A percentile compares a stretch with the other conserved stretches of the same genome.
Conservation (phyloP, 805 yeast species). For the Metschnikowia lochheadii region DNA sequence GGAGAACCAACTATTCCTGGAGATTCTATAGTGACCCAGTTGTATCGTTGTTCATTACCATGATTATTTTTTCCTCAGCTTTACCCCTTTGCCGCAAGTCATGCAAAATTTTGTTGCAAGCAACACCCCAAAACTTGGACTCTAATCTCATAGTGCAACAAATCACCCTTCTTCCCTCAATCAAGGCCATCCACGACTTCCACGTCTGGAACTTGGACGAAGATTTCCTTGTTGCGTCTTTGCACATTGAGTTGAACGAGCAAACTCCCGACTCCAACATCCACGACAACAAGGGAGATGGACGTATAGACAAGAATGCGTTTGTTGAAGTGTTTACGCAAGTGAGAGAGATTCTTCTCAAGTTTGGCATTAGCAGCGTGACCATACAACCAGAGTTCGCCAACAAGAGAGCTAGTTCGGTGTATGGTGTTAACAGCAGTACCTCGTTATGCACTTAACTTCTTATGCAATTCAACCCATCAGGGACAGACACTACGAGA, state of each 20-base stretch:
- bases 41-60: slow-evolving; percentile 79
- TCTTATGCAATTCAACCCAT: neutral
- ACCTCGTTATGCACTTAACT: slow-evolving; percentile 9
- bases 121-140: slow-evolving; percentile 81
- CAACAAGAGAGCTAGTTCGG: slow-evolving; percentile 11
- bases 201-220: slow-evolving; percentile 96
- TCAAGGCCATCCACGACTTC: slow-evolving; percentile 86
- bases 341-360: slow-evolving; percentile 75
- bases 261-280: slow-evolving; percentile 24
- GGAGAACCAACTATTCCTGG: slow-evolving; percentile 93
- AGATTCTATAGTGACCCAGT: slow-evolving; percentile 80
- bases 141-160: slow-evolving; percentile 70
- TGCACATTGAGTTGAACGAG: slow-evolving; percentile 68
- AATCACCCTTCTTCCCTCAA: slow-evolving; percentile 64
- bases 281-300: slow-evolving; percentile 47
- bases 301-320: slow-evolving; percentile 30
- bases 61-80: slow-evolving; percentile 86
- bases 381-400: slow-evolving; percentile 94
- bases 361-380: slow-evolving; percentile 84
- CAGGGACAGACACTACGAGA: neutral
- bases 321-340: slow-evolving; percentile 69
- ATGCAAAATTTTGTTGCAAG: slow-evolving; percentile 84
- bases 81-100: slow-evolving; percentile 84
- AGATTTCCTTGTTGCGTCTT: slow-evolving; percentile 77
- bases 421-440: slow-evolving; percentile 31